Conservation (phyloP, 2,329 filamentous ascomycete genomes). For the Talaromyces sp. region DNA sequence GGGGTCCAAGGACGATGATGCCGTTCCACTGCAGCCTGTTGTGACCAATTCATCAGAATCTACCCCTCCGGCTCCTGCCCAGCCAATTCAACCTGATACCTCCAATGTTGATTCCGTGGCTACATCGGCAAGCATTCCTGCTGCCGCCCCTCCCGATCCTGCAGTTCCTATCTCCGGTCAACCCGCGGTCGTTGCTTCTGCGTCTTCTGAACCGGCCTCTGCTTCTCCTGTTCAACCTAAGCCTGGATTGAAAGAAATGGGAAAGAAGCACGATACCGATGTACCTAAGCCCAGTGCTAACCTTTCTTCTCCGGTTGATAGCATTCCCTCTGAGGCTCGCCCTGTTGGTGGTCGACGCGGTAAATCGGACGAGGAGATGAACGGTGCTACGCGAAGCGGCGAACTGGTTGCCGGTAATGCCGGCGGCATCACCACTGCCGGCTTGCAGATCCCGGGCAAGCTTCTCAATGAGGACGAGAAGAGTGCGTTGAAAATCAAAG, state of each 20-base stretch:
- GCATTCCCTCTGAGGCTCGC: slow-evolving; percentile 5
- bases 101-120: not conserved
- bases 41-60: not conserved
- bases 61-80: not conserved
- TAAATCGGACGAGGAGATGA: slow-evolving; percentile 10
- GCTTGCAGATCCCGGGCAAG: slow-evolving; percentile 11
- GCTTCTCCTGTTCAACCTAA: not conserved
- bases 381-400: slow-evolving; percentile 2
- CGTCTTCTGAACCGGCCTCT: slow-evolving; percentile 3
- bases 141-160: not conserved
- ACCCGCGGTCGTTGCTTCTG: too few relatives aligned
- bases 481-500: slow-evolving; percentile 24
- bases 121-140: not conserved
- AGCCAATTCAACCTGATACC: not conserved
- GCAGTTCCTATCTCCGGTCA: too few relatives aligned
- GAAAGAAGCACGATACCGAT: not conserved
- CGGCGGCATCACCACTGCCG: slow-evolving; percentile 2
- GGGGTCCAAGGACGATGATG: slow-evolving; percentile 7
- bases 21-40: slow-evolving; percentile 3
- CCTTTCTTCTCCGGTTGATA: not conserved
- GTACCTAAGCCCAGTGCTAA: not conserved
- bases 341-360: slow-evolving; percentile 8
- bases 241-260: not conserved
- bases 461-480: slow-evolving; percentile 17
- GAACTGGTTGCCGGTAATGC: slow-evolving; percentile 4